A percentile compares a stretch with the other conserved stretches of the same genome.
phyloP scores from a whole-genome alignment of 495 filamentous ascomycete species.

The Neurospora sp. region DNA sequence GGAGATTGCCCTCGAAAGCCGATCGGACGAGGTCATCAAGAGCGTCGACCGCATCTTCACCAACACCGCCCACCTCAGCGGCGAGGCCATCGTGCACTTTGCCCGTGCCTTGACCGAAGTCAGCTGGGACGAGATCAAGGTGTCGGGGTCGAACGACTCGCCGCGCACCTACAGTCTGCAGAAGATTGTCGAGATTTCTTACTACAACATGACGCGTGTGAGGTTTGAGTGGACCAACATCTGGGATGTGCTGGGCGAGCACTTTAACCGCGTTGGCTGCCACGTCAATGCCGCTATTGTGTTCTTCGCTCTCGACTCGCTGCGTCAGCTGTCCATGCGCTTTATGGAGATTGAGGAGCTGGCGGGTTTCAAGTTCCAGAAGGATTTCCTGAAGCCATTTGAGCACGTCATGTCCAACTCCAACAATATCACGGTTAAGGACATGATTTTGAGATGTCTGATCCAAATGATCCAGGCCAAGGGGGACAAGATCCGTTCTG shows the following conservation, averaged over 20 bases:
- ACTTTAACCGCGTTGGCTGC: conserved; percentile 96
- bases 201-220: conserved; percentile 98
- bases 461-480: conserved; percentile 98
- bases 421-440: conserved; percentile 80
- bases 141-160: conserved; percentile 86
- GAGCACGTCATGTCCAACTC: conserved; percentile 95
- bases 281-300: conserved; percentile 92
- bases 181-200: conserved; percentile 96
- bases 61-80: conserved; percentile 84
- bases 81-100: conserved; percentile 96
- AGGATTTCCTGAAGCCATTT: conserved; percentile 97
- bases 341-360: conserved; percentile 98
- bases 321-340: conserved; percentile 91
- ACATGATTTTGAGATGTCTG: conserved; percentile 94
- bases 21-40: conserved; percentile 84
- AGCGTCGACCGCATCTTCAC: conserved; percentile 93
- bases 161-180: conserved; percentile 94
- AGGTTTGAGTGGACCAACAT: conserved; percentile 97
- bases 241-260: conserved; percentile 89
- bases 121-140: conserved; percentile 98
- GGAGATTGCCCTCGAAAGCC: conserved; percentile 83
- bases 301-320: conserved; percentile 90
- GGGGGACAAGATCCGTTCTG: conserved; percentile 91
- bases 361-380: conserved; percentile 98
- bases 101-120: conserved; percentile 88